phyloP scores from a whole-genome alignment of 768 basidiomycete genomes.

The Dictyophora rubrovolvata region DNA sequence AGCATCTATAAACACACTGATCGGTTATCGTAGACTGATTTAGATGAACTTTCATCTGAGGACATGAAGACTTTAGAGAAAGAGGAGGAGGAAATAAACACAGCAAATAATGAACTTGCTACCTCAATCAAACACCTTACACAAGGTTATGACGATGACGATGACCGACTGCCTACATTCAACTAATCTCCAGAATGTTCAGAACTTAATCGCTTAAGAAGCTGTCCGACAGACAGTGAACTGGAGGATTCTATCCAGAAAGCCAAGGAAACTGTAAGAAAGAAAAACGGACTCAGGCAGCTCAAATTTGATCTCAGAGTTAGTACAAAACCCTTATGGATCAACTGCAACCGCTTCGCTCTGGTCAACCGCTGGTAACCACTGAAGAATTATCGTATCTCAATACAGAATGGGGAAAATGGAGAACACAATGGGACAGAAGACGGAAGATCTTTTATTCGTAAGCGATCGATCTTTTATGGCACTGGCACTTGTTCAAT shows the following conservation, averaged over 20 bases:
- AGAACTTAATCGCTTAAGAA: conserved; percentile 60
- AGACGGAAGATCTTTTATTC: conserved; percentile 64
- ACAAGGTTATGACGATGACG: conserved; percentile 27
- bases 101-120: conserved; percentile 44
- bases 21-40: conserved; percentile 44
- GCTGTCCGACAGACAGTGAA: conserved; percentile 60
- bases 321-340: conserved; percentile 36
- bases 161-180: neutral
- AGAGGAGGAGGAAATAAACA: conserved; percentile 47
- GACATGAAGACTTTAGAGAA: conserved; percentile 50
- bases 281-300: neutral
- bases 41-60: conserved; percentile 53
- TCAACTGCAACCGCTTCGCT: conserved; percentile 54
- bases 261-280: conserved; percentile 41
- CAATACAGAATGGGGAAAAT: conserved; percentile 66
- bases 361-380: conserved; percentile 58
- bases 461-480: conserved; percentile 20
- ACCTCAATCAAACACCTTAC: conserved; percentile 41
- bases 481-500: neutral
- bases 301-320: neutral
- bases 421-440: conserved; percentile 73
- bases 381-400: conserved; percentile 58
- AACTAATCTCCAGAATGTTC: conserved; percentile 1
- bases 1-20: neutral
- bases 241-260: conserved; percentile 46